Evolutionary conservation across 2,329 filamentous ascomycete species (phyloP).

Genomic region (Cladosporium velox): DNA sequence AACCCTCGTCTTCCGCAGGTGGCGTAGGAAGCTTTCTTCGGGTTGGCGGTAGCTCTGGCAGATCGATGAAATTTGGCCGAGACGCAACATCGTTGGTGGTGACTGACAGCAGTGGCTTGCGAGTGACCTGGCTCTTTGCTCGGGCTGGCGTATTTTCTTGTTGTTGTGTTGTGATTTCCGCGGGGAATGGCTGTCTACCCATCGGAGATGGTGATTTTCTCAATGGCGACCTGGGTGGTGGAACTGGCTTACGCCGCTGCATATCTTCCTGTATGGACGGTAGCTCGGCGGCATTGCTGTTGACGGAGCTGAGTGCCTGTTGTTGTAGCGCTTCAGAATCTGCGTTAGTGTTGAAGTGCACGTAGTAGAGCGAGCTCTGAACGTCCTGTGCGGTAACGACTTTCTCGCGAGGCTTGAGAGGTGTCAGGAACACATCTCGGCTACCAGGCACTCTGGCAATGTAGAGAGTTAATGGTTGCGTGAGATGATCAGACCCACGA

Average conservation of each 20-base stretch:
- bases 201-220: conserved; percentile 22
- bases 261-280: conserved; percentile 23
- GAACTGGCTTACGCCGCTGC: conserved; percentile 26
- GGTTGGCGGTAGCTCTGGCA: conserved; percentile 29
- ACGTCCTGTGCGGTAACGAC: conserved; percentile 88
- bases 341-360: conserved; percentile 70
- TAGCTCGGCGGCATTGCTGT: conserved; percentile 28
- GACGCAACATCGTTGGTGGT: not conserved
- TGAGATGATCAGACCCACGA: conserved; percentile 68
- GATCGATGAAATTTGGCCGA: conserved; percentile 16
- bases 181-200: conserved; percentile 27
- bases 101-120: conserved; percentile 29
- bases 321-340: conserved; percentile 51
- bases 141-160: conserved; percentile 19
- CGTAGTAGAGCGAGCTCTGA: conserved; percentile 83
- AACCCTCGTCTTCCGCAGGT: conserved; percentile 28
- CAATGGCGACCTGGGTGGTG: conserved; percentile 23
- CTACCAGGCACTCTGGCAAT: conserved; percentile 92
- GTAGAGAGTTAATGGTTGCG: conserved; percentile 74
- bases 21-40: conserved; percentile 28
- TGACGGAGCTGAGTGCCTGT: conserved; percentile 26
- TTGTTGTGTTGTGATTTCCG: conserved; percentile 21
- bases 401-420: conserved; percentile 83
- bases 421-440: conserved; percentile 88
- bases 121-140: conserved; percentile 25